These are phyloP conservation scores for Gautieria morchelliformis DNA, from an alignment of 768 basidiomycete genomes.

Conservation along the genomic window DNA sequence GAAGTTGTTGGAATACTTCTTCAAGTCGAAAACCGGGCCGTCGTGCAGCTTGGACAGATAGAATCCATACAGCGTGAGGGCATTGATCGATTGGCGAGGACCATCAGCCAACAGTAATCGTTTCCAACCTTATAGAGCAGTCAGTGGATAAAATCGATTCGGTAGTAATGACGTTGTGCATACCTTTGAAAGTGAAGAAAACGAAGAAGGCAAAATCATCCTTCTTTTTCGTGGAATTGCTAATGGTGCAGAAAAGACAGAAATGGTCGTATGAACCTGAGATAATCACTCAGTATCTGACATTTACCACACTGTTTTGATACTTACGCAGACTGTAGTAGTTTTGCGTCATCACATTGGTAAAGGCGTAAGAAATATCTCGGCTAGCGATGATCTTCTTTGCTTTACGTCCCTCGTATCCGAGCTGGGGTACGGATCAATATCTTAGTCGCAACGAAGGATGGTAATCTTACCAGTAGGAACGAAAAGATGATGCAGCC, in stretches of 20 bases:
- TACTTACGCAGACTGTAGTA: slow-evolving; percentile 89
- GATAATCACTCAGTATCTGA: slow-evolving; percentile 1
- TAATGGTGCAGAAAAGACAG: slow-evolving; percentile 96
- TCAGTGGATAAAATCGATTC: background rate
- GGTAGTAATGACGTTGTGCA: slow-evolving; percentile 16
- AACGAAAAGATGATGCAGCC: slow-evolving; percentile 99
- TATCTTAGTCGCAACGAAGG: background rate
- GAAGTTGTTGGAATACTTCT: slow-evolving; percentile 70
- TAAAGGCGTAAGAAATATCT: slow-evolving; percentile 97
- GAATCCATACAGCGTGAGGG: slow-evolving; percentile 90
- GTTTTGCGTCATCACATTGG: slow-evolving; percentile 93
- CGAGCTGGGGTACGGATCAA: slow-evolving; percentile 43
- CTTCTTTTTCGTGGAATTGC: slow-evolving; percentile 88
- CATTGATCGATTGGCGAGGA: slow-evolving; percentile 96
- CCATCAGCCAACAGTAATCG: slow-evolving; percentile 86
- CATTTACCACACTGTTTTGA: slow-evolving; percentile 3
- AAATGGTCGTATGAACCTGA: slow-evolving; percentile 93
- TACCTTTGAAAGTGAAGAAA: slow-evolving; percentile 99
- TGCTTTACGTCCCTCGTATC: slow-evolving; percentile 86
- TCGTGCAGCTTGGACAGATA: slow-evolving; percentile 46
- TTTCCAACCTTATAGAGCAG: slow-evolving; percentile 58
- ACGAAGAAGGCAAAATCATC: slow-evolving; percentile 99
- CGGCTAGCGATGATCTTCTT: slow-evolving; percentile 91
- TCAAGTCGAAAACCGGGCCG: slow-evolving; percentile 55
- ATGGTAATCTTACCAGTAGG: slow-evolving; percentile 59